Base-by-base conservation (phyloP, 1,284 basidiomycete species). In the Pseudozyma sp. region DNA sequence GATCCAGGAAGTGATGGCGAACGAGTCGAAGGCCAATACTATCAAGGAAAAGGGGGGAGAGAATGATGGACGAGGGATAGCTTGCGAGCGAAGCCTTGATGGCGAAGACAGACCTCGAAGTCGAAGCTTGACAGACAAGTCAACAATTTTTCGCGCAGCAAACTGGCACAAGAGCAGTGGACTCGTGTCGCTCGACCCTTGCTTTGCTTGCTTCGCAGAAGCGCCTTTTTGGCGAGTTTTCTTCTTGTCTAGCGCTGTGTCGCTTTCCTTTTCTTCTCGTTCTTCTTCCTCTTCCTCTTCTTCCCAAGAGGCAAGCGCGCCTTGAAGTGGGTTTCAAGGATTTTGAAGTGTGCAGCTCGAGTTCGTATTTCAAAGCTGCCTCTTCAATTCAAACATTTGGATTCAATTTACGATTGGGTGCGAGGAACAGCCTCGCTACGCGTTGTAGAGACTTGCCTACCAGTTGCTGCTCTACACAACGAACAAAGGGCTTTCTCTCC, bases 101-200 rank as follows among this genome's bases (percentile, higher is more conserved):
- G 61, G 67, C 34, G 49, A 69, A 31, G 43, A 59, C 10, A 37
- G 35, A 14, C n/a, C 8, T 29, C 19, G 49, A 45, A 29, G 24
- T 10, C 8, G 49, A 34, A 24, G 24, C 24, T 24, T 24, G 24
- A 24, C 24, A 24, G 30, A 49, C 45, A 42, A 16, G 30, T 42
- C 37, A 30, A 68, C 59, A 69, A 69, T 60, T 69, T 69, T 69
- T 69, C 56, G 67, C 53, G 39, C 55, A 68, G 54, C 58, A 57
- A 29, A 35, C n/a, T 29, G 49, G 47, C 55, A 50, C 31, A 16
- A 29, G 30, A 52, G 35, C 48, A 14, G 35, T 42, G 33, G 39
- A 7, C 24, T 8, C 45, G 33, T 14, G 33, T 47, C 37, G 16
- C 42, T 52, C 44, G 44, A 34, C 50, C 43, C 48, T 17, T 24